Percentiles rank a stretch among this genome's conserved stretches.
Evolutionary conservation across 257 asterid genomes (phyloP).

Genomic region (Solanum chilense): DNA sequence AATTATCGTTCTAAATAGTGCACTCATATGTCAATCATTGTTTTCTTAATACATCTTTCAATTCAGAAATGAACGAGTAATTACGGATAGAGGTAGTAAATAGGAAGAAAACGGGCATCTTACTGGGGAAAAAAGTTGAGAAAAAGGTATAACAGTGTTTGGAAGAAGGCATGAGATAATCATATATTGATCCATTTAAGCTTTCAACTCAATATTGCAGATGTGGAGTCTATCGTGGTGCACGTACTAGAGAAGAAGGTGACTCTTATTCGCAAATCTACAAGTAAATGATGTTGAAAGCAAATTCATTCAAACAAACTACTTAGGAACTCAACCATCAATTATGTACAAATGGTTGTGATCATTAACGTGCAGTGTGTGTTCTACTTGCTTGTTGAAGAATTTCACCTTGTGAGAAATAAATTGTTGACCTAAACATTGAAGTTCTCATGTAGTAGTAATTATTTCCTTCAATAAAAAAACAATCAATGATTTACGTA

Average conservation of each 20-base stretch:
- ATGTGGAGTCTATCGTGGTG: conserved; percentile 20
- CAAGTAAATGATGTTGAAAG: background rate
- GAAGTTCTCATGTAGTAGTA: background rate
- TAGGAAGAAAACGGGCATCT: too few species aligned
- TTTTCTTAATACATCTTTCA: too few species aligned
- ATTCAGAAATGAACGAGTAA: too few species aligned
- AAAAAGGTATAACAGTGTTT: background rate
- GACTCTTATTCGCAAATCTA: background rate
- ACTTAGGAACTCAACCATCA: background rate
- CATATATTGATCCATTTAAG: background rate
- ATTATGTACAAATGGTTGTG: background rate
- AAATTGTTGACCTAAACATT: background rate
- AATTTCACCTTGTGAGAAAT: background rate
- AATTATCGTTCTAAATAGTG: too few species aligned
- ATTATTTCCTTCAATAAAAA: background rate
- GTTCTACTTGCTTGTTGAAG: background rate
- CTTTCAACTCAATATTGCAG: background rate
- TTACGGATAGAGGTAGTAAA: too few species aligned
- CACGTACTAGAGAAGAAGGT: conserved; percentile 26
- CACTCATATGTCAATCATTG: too few species aligned
- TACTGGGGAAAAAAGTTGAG: background rate
- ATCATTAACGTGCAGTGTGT: background rate
- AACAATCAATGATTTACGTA: background rate
- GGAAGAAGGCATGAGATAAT: background rate
- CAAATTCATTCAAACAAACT: background rate